Evolutionary conservation across 1,139 yeast genomes (phyloP), one percentile per base, ranked within the genome.

Genomic region (Hemisphaericaspora subhashii): DNA sequence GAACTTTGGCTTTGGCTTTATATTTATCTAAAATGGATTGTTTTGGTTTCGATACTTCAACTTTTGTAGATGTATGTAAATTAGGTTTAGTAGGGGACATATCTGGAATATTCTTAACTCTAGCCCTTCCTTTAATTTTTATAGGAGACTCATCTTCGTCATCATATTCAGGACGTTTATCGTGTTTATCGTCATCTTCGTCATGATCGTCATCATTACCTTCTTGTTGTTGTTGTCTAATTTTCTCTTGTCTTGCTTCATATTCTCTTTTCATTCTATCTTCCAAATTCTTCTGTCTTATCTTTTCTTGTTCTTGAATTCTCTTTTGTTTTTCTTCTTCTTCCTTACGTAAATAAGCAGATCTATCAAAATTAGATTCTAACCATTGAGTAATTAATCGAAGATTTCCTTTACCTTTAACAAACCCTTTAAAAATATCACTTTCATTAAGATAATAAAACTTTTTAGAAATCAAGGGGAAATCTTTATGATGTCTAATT

Each of bases 351-450:
- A 43, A 31, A 18, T 64, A 57, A n/a, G 57, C 69, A 12, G 54
- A 55, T 42, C 56, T 56, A 38, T 58, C 54, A 47, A 55, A 65
- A 45, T 66, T 68, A 5, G 66, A 68, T 13, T 60, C 58, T 30
- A 83, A 60, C 61, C 79, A 68, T 38, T 65, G 68, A 23, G 81
- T 72, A 11, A 84, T 74, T 36, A 74, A 73, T 42, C 81, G 68
- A 23, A 81, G 56, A 42, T 81, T 74, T 9, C 81, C 79, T 36
- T 78, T 74, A 29, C 80, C 81, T 24, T 77, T 73, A 36, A 77
- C 81, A 53, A 81, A 78, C 1, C 83, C 84, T 36, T 79, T 79
- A 45, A 79, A 74, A 26, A 83, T 71, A 44, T 79, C 74, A 24
- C 78, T 68, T 34, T 71, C 76, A 15, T 64, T 60, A 16, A 78